These are phyloP conservation scores for Elongisporangium anandrum DNA, from an alignment of 352 stramenopile genomes.

Conservation along the genomic window DNA sequence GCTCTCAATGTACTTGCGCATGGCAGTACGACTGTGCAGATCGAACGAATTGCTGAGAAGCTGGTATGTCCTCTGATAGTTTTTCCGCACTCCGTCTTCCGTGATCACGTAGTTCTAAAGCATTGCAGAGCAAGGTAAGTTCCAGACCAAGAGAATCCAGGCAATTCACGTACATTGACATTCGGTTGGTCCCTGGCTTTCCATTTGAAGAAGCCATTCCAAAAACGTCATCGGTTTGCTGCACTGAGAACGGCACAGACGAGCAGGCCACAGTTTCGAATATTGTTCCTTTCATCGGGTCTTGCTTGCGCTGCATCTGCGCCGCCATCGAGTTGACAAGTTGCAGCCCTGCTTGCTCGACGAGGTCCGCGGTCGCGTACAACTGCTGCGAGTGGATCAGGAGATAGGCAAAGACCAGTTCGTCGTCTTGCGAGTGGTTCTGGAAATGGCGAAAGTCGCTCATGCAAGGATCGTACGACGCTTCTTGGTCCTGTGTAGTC, in stretches of 20 bases:
- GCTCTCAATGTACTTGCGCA: background rate
- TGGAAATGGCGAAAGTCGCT: background rate
- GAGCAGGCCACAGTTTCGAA: background rate
- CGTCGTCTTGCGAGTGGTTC: background rate
- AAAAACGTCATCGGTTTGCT: background rate
- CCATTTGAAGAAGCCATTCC: background rate
- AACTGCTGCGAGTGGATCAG: background rate
- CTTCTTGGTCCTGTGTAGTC: background rate
- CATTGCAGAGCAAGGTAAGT: too few relatives aligned
- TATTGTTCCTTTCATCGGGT: background rate
- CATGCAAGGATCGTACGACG: background rate
- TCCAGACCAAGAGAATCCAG: too few relatives aligned
- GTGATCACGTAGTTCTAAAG: background rate
- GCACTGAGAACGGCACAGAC: background rate
- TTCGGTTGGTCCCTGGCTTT: too few relatives aligned
- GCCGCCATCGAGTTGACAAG: background rate
- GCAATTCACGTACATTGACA: background rate
- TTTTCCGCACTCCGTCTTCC: background rate
- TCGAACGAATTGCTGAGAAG: background rate
- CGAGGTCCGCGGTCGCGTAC: background rate
- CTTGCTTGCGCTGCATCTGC: background rate
- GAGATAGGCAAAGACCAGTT: background rate
- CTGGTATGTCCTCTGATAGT: background rate
- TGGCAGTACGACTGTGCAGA: background rate
- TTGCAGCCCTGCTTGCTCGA: background rate